Evolutionary conservation across 768 basidiomycete species (phyloP).

Genomic region (Psilocybe cubensis): DNA sequence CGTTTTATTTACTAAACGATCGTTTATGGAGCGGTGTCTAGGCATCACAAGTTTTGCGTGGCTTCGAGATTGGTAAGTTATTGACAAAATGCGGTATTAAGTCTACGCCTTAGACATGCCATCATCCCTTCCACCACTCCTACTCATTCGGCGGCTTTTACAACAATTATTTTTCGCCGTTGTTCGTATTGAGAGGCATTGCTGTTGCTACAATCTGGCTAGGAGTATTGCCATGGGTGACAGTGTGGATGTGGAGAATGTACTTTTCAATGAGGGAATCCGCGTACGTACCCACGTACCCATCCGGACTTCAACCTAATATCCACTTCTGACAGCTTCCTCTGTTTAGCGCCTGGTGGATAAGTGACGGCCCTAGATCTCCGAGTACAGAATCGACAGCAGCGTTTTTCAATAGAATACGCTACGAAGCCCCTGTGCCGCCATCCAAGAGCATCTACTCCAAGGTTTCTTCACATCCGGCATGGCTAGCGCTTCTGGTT

Average conservation of each 20-base stretch:
- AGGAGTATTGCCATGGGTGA: conserved; percentile 83
- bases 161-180: conserved; percentile 65
- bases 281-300: conserved; percentile 71
- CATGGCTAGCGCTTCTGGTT: conserved; percentile 63
- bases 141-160: conserved; percentile 69
- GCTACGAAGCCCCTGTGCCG: conserved; percentile 30
- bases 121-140: conserved; percentile 63
- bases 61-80: too few species aligned
- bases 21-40: too few species aligned
- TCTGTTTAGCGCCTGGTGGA: conserved; percentile 78
- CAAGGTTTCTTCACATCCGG: conserved; percentile 41
- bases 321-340: conserved; percentile 5
- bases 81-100: too few species aligned
- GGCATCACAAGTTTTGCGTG: too few species aligned
- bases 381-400: conserved; percentile 31
- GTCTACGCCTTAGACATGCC: conserved; percentile 92
- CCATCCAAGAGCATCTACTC: conserved; percentile 39
- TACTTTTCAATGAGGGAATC: conserved; percentile 87
- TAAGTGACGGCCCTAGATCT: conserved; percentile 63
- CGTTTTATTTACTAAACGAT: too few species aligned
- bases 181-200: conserved; percentile 65
- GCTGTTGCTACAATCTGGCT: conserved; percentile 86
- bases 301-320: neutral
- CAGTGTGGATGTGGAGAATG: conserved; percentile 89
- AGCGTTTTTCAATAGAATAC: conserved; percentile 38